Evolutionary conservation across 2,329 filamentous ascomycete genomes (phyloP), one percentile per base, ranked within the genome.

Genomic region (Fusarium sp.): DNA sequence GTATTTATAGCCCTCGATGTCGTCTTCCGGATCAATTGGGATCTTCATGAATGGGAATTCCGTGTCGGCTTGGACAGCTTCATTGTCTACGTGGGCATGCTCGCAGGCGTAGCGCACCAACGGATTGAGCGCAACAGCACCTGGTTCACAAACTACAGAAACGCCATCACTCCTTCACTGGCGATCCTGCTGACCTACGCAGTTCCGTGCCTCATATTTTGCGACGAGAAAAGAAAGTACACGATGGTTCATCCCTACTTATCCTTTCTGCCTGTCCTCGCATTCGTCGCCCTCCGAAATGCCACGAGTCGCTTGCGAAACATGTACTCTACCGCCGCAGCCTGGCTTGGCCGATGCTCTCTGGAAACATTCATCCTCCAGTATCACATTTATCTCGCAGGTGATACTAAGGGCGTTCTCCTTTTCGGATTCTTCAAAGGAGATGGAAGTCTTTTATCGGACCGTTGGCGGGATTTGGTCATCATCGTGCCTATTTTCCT

Each of bases 331-430:
- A 82, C 87, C 8, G 84, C 83, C 9, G 80, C 83, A 32, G 86
- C 88, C 1, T 88, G 85, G 82, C 80, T 92, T 4, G 90, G 91
- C 2, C 83, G 83, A 7, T 87, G 86, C 67, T 89, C 89, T 0
- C 85, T 91, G 1, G 91, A 92, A 80, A 87, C 89, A 1, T 91
- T 89, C 72, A 84, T 90, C 7, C 81, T 92, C 41, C 89, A 92
- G 73, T 88, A 88, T 77, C 91, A 93, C 78, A 84, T 91, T 63
- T 91, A 89, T 86, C 85, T 92, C 10, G 89, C 89, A 2, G 88
- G 86, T 4, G 89, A 92, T 74, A 87, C 88, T 3, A 87, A 85
- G 35, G 88, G 87, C 0, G 74, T 88, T 5, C 83, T 92, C 9
- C 72, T 80, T 8, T 48, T 80, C 13, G 78, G 78, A 16, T 32